phyloP scores from a whole-genome alignment of 2,329 filamentous ascomycete species.

The Raffaelea deltoideospora region DNA sequence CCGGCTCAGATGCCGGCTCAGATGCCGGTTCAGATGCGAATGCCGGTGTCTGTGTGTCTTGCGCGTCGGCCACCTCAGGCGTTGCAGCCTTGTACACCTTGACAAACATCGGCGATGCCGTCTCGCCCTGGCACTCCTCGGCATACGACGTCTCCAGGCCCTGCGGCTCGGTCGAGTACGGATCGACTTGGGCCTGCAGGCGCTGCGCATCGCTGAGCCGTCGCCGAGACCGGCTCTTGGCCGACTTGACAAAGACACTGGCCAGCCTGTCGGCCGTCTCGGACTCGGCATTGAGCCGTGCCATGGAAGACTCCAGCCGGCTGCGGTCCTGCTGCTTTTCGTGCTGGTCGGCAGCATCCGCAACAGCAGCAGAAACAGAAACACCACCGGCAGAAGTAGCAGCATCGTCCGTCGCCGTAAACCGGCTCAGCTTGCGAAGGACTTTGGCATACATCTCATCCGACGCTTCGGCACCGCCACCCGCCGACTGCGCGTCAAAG shows the following conservation, averaged over 20 bases:
- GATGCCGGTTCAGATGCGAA: too few relatives aligned
- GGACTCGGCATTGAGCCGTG: slow-evolving; percentile 13
- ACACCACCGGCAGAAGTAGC: too few relatives aligned
- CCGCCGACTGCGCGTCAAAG: slow-evolving; percentile 17
- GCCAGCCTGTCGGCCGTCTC: slow-evolving; percentile 16
- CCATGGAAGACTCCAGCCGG: slow-evolving; percentile 16
- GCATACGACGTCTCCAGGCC: slow-evolving; percentile 32
- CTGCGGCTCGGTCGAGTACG: slow-evolving; percentile 28
- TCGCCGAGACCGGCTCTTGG: slow-evolving; percentile 3
- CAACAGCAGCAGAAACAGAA: too few relatives aligned
- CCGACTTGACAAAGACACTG: slow-evolving; percentile 10
- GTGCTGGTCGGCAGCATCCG: neutral
- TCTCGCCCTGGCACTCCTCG: slow-evolving; percentile 23
- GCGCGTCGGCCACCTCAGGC: neutral
- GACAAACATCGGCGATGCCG: slow-evolving; percentile 20
- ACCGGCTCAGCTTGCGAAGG: slow-evolving; percentile 7
- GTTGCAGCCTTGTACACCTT: slow-evolving; percentile 11
- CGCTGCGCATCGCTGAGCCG: slow-evolving; percentile 2
- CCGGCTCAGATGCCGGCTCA: neutral
- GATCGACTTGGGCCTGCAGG: slow-evolving; percentile 4
- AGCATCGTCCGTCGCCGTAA: neutral
- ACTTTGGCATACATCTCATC: slow-evolving; percentile 15
- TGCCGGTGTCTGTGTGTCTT: neutral
- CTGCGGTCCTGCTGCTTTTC: slow-evolving; percentile 11
- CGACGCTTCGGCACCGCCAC: slow-evolving; percentile 8